A percentile compares a stretch with the other conserved stretches of the same genome.
Evolutionary conservation across 2,329 filamentous ascomycete species (phyloP).

Genomic region (Myriosclerotinia scirpicola): DNA sequence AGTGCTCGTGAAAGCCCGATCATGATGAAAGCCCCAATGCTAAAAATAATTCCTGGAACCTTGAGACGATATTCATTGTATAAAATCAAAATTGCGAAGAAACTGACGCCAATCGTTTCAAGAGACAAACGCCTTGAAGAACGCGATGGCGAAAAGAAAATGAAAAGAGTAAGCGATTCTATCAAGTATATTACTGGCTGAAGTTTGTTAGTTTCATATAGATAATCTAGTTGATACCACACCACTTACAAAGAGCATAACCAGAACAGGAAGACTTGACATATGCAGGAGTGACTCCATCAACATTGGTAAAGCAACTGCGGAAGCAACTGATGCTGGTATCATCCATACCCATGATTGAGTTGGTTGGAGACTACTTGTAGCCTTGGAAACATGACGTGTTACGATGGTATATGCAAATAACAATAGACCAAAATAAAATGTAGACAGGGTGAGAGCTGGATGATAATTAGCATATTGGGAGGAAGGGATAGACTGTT

Average conservation of each 20-base stretch:
- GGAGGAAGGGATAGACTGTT: neutral
- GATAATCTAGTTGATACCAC: neutral
- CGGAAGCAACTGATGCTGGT: conserved; percentile 30
- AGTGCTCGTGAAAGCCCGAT: conserved; percentile 31
- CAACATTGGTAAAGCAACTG: conserved; percentile 33
- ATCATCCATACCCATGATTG: conserved; percentile 29
- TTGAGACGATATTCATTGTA: conserved; percentile 38
- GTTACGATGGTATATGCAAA: neutral
- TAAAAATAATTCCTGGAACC: conserved; percentile 34
- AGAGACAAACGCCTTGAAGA: conserved; percentile 17
- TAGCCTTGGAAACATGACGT: neutral
- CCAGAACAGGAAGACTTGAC: conserved; percentile 34
- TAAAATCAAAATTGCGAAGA: conserved; percentile 27
- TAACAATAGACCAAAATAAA: neutral
- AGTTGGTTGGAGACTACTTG: neutral
- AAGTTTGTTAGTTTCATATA: conserved; percentile 10
- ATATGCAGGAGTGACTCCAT: conserved; percentile 35
- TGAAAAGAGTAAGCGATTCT: conserved; percentile 31
- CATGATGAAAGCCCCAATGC: conserved; percentile 28
- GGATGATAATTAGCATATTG: neutral
- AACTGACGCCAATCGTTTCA: conserved; percentile 27
- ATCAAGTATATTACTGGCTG: conserved; percentile 33
- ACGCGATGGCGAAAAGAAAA: neutral
- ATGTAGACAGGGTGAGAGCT: neutral
- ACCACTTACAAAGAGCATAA: conserved; percentile 37